Percentiles rank a stretch among this genome's conserved stretches.
These are phyloP conservation scores for Chimonanthus praecox DNA, from an alignment of 164 flowering plant genomes.

Conservation along the genomic window DNA sequence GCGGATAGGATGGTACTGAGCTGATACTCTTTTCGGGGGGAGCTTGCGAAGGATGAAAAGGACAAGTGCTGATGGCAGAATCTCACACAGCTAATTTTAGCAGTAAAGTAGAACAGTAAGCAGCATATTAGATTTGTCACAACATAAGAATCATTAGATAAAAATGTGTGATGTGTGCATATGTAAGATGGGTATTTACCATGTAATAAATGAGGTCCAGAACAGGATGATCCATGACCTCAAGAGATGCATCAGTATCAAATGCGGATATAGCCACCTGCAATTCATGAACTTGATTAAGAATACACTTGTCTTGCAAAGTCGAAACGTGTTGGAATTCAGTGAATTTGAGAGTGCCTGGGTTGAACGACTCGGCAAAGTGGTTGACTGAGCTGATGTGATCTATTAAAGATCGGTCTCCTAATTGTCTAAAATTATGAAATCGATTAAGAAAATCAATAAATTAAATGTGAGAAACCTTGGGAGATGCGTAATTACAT, in stretches of 20 bases:
- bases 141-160: too few relatives aligned
- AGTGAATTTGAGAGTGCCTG: too few relatives aligned
- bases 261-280: constrained; percentile 84
- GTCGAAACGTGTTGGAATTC: not conserved
- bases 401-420: too few relatives aligned
- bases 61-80: constrained; percentile 89
- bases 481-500: too few relatives aligned
- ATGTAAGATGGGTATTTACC: constrained; percentile 30
- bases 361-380: too few relatives aligned
- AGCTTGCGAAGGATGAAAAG: constrained; percentile 86
- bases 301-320: not conserved
- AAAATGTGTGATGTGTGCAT: not conserved
- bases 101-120: not conserved
- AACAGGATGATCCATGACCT: constrained; percentile 83
- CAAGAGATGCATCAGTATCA: constrained; percentile 71
- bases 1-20: constrained; percentile 84
- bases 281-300: constrained; percentile 5
- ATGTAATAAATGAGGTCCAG: constrained; percentile 70
- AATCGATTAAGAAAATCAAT: too few relatives aligned
- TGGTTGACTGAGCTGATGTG: too few relatives aligned
- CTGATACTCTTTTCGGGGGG: constrained; percentile 85
- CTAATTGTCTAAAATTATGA: too few relatives aligned
- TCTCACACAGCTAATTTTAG: constrained; percentile 64
- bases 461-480: too few relatives aligned
- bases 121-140: not conserved